A percentile compares a stretch with the other conserved stretches of the same genome.
Evolutionary conservation across 768 basidiomycete genomes (phyloP).

Genomic region (Pleurotus salmoneostramineus): DNA sequence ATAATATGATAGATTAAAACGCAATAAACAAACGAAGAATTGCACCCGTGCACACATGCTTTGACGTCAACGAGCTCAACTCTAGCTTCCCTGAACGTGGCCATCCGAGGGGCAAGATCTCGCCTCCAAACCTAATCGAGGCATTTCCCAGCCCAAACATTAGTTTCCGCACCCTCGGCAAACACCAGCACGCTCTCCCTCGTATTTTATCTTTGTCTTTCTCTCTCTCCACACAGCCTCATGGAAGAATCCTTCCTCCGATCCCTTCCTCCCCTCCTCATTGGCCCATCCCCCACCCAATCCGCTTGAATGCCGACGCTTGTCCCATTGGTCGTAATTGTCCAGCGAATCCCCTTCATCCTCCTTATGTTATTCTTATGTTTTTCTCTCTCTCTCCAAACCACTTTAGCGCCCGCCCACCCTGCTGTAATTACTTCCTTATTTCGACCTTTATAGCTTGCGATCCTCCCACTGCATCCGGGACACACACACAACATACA

Average conservation of each 20-base stretch:
- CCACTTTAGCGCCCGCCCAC: background rate
- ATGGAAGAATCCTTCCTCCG: background rate
- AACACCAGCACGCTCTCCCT: background rate
- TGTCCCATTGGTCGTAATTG: constrained; percentile 1
- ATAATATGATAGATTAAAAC: no score
- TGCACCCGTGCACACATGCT: constrained; percentile 1
- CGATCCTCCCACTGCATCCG: background rate
- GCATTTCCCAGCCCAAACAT: background rate
- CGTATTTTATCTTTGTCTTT: background rate
- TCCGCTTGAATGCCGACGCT: background rate
- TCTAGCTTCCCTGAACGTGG: constrained; percentile 2
- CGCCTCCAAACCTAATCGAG: constrained; percentile 1
- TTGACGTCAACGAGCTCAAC: constrained; percentile 7
- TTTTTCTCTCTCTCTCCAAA: background rate
- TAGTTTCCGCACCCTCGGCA: background rate
- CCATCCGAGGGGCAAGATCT: background rate
- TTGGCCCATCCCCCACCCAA: background rate
- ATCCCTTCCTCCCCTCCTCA: background rate
- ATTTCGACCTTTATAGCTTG: background rate
- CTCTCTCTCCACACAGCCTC: background rate
- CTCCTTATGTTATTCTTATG: background rate
- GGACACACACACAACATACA: background rate
- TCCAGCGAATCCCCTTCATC: background rate
- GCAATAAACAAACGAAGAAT: background rate
- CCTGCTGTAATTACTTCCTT: background rate